A percentile compares a stretch with the other conserved stretches of the same genome.
phyloP scores from a whole-genome alignment of 495 filamentous ascomycete genomes.

The Talaromyces wortmannii region DNA sequence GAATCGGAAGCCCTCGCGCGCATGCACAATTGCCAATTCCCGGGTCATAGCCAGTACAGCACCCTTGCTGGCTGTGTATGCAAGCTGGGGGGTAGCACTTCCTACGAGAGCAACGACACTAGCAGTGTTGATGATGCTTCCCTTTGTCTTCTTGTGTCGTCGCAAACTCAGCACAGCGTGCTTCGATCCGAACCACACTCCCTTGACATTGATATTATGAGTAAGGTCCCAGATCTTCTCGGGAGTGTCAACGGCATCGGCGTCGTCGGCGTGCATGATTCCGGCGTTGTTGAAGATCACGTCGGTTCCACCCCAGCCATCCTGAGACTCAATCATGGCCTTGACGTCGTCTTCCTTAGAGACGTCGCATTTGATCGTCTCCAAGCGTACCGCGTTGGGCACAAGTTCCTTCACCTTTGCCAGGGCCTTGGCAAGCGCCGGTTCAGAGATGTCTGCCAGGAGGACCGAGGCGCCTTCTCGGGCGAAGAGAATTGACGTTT shows the following conservation, averaged over 20 bases:
- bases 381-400: conserved; percentile 52
- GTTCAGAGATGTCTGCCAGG: conserved; percentile 74
- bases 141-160: conserved; percentile 68
- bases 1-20: conserved; percentile 79
- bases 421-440: conserved; percentile 63
- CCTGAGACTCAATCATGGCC: conserved; percentile 61
- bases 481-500: conserved; percentile 87
- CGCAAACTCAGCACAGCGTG: conserved; percentile 80
- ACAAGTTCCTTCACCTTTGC: conserved; percentile 66
- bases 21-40: conserved; percentile 77
- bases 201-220: conserved; percentile 94
- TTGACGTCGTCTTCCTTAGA: conserved; percentile 69
- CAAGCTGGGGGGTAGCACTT: conserved; percentile 88
- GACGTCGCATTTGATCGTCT: conserved; percentile 56
- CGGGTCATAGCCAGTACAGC: conserved; percentile 83
- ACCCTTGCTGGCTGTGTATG: conserved; percentile 93
- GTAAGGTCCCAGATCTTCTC: conserved; percentile 95
- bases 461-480: conserved; percentile 85
- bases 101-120: conserved; percentile 90
- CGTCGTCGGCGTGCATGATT: conserved; percentile 91
- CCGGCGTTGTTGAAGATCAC: conserved; percentile 98
- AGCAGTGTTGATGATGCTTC: conserved; percentile 90
- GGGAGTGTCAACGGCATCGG: conserved; percentile 75
- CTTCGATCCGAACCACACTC: conserved; percentile 95
- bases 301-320: conserved; percentile 87